These are phyloP conservation scores for Stemphylium lycopersici DNA, from an alignment of 2,329 filamentous ascomycete species.

Conservation along the genomic window DNA sequence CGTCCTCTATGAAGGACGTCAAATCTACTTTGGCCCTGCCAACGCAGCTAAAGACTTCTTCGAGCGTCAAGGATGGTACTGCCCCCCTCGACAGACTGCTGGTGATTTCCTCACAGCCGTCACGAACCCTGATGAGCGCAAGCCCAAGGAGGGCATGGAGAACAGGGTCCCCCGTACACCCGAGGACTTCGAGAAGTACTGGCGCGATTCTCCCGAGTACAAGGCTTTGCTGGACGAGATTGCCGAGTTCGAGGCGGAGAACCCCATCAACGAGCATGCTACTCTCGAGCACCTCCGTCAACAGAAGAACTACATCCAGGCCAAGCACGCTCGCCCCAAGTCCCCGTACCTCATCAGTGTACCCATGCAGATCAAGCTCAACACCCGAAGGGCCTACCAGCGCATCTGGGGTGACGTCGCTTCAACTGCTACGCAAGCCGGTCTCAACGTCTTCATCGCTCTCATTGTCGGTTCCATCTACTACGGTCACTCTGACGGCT, in stretches of 20 bases:
- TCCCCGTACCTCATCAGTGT: constrained; percentile 66
- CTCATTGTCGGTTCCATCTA: constrained; percentile 69
- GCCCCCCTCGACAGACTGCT: constrained; percentile 70
- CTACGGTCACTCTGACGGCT: constrained; percentile 58
- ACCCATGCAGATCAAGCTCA: constrained; percentile 51
- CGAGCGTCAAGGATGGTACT: constrained; percentile 70
- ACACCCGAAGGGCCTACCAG: constrained; percentile 41
- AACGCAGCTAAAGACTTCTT: constrained; percentile 68
- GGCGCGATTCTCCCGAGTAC: constrained; percentile 60
- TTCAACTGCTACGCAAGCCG: constrained; percentile 43
- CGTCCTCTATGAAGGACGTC: constrained; percentile 76
- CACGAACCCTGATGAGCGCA: constrained; percentile 58
- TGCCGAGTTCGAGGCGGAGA: constrained; percentile 56
- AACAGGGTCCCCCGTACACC: constrained; percentile 55
- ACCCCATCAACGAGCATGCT: constrained; percentile 51
- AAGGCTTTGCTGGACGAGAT: constrained; percentile 56
- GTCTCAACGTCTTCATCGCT: constrained; percentile 61
- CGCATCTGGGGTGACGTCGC: constrained; percentile 43
- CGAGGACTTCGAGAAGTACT: constrained; percentile 57
- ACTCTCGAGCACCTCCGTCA: constrained; percentile 44
- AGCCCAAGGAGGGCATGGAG: constrained; percentile 51
- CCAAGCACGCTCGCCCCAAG: constrained; percentile 59
- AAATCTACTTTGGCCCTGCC: constrained; percentile 77
- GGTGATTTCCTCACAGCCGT: constrained; percentile 79
- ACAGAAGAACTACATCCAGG: constrained; percentile 59